These are phyloP conservation scores for Davidsoniella eucalypti DNA, from an alignment of 2,329 filamentous ascomycete species.

Conservation along the genomic window DNA sequence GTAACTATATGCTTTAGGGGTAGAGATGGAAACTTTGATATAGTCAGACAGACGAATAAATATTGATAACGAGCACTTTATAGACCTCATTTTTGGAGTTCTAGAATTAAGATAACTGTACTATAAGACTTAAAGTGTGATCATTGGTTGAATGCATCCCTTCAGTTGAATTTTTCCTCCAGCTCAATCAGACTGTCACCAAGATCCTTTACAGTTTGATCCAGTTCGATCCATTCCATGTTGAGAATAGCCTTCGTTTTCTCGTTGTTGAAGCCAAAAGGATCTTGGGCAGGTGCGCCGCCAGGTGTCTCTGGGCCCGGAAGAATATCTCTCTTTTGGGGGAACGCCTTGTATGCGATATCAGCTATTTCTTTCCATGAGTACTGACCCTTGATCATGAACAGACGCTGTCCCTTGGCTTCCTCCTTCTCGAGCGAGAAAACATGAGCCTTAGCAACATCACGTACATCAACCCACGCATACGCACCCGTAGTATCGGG, in stretches of 20 bases:
- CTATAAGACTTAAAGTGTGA: too few relatives aligned
- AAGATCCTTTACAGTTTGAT: slow-evolving; percentile 32
- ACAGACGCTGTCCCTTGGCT: slow-evolving; percentile 34
- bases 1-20: too few relatives aligned
- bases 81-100: too few relatives aligned
- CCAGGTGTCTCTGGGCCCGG: slow-evolving; percentile 28
- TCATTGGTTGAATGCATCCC: not conserved
- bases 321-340: slow-evolving; percentile 30
- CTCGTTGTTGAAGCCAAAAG: slow-evolving; percentile 41
- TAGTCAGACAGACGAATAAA: too few relatives aligned
- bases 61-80: too few relatives aligned
- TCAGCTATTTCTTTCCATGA: slow-evolving; percentile 29
- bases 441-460: slow-evolving; percentile 37
- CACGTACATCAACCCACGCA: slow-evolving; percentile 40
- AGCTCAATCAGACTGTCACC: slow-evolving; percentile 8
- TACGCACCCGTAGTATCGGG: slow-evolving; percentile 25
- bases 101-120: too few relatives aligned
- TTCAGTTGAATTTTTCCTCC: slow-evolving; percentile 4
- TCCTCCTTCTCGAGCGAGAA: slow-evolving; percentile 31
- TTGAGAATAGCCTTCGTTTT: slow-evolving; percentile 43
- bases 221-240: slow-evolving; percentile 43
- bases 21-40: too few relatives aligned
- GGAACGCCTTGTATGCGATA: slow-evolving; percentile 30
- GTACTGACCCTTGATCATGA: slow-evolving; percentile 31
- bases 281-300: slow-evolving; percentile 25